Base-by-base conservation (phyloP, 1,284 basidiomycete species). In the Trametes pubescens region DNA sequence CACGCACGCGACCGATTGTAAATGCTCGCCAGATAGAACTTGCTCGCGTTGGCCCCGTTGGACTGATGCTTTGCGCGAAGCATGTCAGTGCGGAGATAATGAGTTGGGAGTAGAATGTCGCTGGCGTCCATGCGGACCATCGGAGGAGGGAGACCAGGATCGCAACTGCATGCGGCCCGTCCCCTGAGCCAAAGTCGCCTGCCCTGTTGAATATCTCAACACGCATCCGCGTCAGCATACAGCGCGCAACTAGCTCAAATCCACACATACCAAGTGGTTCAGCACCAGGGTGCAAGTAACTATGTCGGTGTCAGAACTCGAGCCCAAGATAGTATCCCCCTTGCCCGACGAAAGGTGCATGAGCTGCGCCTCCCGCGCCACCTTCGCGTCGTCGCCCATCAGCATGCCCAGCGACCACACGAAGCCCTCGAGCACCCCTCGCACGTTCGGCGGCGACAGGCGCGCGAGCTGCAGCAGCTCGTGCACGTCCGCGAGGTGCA, bases 91-190 rank as follows among this genome's bases (percentile, higher is more conserved):
- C 85, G 3, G 89, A 81, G 24, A 87, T 76, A 22, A 92, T 76
- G 43, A 92, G 73, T 69, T 91, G 91, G 0, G 85, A 88, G 66
- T 88, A 91, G 73, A 91, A 93, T 8, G 84, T 84, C 1, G 79
- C 77, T 6, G 90, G 84, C 10, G 87, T 78, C 88, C 90, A 90
- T 2, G 86, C 84, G 8, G 85, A 84, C 82, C 86, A 89, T 68
- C 89, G 81, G 64, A 87, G 84, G 44, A 84, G 76, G 22, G 84
- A 82, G 24, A 89, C 80, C 21, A 93, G 76, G 26, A 88, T 67
- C 6, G 85, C 84, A 29, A 85, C 82, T 7, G 84, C 82, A 68
- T 85, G 82, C 34, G 75, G 71, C 24, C 79, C 80, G 68, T 86
- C 85, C 7, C 90, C 91, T 2, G 86, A 82, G 11, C 91, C 90